A percentile compares a stretch with the other conserved stretches of the same genome.
Conservation (phyloP, 441 rosid species). For the Corymbia citriodora region DNA sequence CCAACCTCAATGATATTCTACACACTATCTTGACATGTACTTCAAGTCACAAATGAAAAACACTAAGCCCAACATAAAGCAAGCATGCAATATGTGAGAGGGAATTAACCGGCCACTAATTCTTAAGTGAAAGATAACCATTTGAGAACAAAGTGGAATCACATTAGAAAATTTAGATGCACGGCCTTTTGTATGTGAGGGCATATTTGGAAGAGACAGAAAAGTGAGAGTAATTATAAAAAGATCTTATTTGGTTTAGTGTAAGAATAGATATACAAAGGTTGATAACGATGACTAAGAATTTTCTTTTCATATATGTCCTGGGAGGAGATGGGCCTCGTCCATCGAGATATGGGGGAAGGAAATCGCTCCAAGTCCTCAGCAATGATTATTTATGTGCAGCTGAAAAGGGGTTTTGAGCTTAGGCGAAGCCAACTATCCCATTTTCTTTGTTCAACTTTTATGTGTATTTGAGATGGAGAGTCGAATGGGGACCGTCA, state of each 20-base stretch:
- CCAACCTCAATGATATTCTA: not conserved
- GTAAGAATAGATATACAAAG: not conserved
- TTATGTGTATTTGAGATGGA: not conserved
- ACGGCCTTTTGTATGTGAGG: not conserved
- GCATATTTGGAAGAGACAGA: not conserved
- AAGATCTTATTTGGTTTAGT: not conserved
- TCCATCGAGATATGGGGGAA: not conserved
- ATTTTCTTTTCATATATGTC: not conserved
- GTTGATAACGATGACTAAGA: not conserved
- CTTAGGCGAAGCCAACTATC: not conserved
- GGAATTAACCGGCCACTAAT: not conserved
- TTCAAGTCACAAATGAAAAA: not conserved
- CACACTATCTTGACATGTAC: not conserved
- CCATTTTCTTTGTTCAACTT: not conserved
- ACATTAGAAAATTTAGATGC: not conserved
- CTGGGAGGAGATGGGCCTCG: not conserved
- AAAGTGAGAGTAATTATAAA: not conserved
- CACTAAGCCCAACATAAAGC: not conserved
- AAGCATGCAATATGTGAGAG: not conserved
- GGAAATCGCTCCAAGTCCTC: not conserved
- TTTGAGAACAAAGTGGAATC: rapidly evolving
- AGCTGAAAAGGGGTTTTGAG: not conserved
- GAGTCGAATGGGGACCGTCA: not conserved
- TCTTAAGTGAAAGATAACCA: not conserved
- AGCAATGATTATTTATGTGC: not conserved